Conservation (phyloP, 2,329 filamentous ascomycete genomes). For the Cyanodermella asteris region DNA sequence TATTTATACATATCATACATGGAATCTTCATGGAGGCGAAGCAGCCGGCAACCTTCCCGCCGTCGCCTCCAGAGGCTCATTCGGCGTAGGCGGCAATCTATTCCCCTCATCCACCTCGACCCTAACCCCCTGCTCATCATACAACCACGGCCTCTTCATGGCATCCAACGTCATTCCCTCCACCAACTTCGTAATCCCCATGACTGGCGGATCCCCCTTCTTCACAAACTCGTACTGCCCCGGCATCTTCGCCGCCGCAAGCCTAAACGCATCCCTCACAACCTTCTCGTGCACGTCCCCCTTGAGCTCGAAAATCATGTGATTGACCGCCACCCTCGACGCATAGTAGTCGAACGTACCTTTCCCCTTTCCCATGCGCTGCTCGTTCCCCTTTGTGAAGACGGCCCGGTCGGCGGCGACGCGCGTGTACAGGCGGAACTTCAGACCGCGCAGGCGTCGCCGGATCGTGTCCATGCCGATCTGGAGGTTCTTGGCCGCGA, state of each 20-base stretch:
- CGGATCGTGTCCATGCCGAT: slow-evolving; percentile 89
- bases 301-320: slow-evolving; percentile 80
- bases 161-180: slow-evolving; percentile 64
- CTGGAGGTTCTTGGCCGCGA: slow-evolving; percentile 69
- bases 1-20: too few species aligned
- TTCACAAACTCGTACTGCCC: slow-evolving; percentile 79
- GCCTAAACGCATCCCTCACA: slow-evolving; percentile 73
- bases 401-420: slow-evolving; percentile 86
- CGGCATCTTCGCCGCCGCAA: slow-evolving; percentile 88
- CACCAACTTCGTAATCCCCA: slow-evolving; percentile 76
- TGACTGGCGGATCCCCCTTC: slow-evolving; percentile 72
- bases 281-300: slow-evolving; percentile 88
- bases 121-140: too few species aligned
- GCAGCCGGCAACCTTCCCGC: too few species aligned
- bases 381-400: slow-evolving; percentile 86
- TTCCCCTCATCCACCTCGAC: too few species aligned
- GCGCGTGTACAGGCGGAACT: slow-evolving; percentile 79
- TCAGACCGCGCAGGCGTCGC: slow-evolving; percentile 65
- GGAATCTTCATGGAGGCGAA: too few species aligned
- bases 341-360: slow-evolving; percentile 96
- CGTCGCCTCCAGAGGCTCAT: too few species aligned
- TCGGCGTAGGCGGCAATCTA: too few species aligned
- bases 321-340: slow-evolving; percentile 67
- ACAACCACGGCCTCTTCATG: slow-evolving; percentile 58
- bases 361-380: slow-evolving; percentile 98